These are phyloP conservation scores for Tetradesmus lagerheimii DNA, from an alignment of 139 green algal genomes.

Conservation along the genomic window DNA sequence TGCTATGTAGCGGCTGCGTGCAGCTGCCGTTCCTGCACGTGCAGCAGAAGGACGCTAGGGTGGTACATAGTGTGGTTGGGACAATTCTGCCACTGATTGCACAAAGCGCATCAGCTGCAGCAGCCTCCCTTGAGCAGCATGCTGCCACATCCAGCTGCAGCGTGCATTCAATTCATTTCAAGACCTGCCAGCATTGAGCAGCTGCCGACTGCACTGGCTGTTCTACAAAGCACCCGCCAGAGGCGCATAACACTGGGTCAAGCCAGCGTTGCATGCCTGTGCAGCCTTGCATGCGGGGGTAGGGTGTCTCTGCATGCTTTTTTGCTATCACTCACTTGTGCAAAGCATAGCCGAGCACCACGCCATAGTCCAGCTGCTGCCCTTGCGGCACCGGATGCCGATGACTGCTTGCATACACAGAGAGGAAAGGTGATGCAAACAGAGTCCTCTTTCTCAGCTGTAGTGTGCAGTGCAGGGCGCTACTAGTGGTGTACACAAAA, in stretches of 20 bases:
- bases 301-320: not conserved
- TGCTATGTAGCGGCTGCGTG: slow-evolving; percentile 37
- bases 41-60: not conserved
- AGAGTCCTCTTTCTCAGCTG: no score
- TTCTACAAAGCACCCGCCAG: no score
- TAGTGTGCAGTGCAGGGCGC: no score
- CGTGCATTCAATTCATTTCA: not conserved
- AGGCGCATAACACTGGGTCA: no score
- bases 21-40: slow-evolving; percentile 41
- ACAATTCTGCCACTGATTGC: not conserved
- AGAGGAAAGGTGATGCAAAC: not conserved
- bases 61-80: not conserved
- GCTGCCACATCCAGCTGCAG: not conserved
- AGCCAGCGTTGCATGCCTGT: no score
- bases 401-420: slow-evolving; percentile 6
- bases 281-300: no score
- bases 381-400: slow-evolving; percentile 9
- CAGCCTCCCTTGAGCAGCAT: no score
- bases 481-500: no score
- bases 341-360: slow-evolving; percentile 45
- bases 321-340: slow-evolving; percentile 14
- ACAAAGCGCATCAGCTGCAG: not conserved
- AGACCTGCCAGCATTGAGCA: not conserved
- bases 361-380: not conserved
- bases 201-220: not conserved